phyloP scores from a whole-genome alignment of 2,329 filamentous ascomycete genomes.

The Xylariaceae sp. region DNA sequence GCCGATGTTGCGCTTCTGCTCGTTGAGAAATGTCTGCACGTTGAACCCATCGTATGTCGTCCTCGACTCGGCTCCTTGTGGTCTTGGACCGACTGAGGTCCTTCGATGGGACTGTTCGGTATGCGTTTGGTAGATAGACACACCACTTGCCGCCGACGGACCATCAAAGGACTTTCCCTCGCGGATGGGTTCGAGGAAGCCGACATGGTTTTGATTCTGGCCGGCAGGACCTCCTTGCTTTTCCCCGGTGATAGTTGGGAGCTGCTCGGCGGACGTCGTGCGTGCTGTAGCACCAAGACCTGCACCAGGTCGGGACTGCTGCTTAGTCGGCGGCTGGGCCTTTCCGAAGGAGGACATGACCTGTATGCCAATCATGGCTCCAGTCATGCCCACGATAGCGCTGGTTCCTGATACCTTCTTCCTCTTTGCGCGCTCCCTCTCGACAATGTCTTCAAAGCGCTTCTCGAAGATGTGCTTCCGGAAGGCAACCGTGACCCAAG shows the following conservation, averaged over 20 bases:
- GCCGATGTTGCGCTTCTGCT: conserved; percentile 27
- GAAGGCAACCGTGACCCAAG: conserved; percentile 57
- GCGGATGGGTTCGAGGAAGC: conserved; percentile 20
- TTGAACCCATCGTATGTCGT: conserved; percentile 16
- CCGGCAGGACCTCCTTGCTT: not conserved
- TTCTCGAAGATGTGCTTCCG: conserved; percentile 59
- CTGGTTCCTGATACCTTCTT: conserved; percentile 19
- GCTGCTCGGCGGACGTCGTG: not conserved
- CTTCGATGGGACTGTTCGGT: conserved; percentile 11
- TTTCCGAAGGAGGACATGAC: conserved; percentile 25
- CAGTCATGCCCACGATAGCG: conserved; percentile 19
- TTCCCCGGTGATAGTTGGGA: not conserved
- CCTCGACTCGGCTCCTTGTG: conserved; percentile 11
- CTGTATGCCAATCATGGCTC: conserved; percentile 24
- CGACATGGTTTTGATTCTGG: conserved; percentile 13
- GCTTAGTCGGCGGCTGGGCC: conserved; percentile 2
- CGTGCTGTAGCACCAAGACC: not conserved
- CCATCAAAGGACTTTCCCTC: conserved; percentile 12
- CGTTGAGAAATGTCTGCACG: conserved; percentile 24
- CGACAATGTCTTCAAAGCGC: conserved; percentile 51
- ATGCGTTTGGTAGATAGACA: conserved; percentile 19
- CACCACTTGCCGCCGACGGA: conserved; percentile 4
- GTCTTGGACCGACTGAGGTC: conserved; percentile 12
- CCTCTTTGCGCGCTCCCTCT: conserved; percentile 32
- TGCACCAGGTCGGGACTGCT: not conserved